phyloP scores from a whole-genome alignment of 2,329 filamentous ascomycete species.

The Pyrenochaeta sp. region DNA sequence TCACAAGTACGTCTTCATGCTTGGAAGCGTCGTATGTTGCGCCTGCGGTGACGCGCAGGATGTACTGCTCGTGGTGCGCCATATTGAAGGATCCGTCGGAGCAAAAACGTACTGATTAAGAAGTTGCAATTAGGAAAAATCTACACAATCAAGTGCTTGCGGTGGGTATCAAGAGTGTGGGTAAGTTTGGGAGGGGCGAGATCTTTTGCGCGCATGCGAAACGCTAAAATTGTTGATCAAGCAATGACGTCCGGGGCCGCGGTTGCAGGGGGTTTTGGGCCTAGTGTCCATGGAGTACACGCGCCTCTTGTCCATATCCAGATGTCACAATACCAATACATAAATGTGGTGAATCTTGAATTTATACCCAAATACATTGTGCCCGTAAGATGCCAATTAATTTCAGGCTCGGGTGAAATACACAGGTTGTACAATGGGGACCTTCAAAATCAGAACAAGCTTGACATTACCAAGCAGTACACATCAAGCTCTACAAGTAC shows the following conservation, averaged over 20 bases:
- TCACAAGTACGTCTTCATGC: slow-evolving; percentile 81
- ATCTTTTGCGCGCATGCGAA: not conserved
- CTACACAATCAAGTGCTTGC: not conserved
- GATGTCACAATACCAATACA: no score
- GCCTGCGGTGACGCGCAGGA: slow-evolving; percentile 83
- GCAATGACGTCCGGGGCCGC: slow-evolving; percentile 16
- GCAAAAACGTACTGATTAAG: not conserved
- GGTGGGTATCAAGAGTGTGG: not conserved
- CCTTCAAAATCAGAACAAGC: no score
- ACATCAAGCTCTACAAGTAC: not conserved
- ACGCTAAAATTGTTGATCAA: slow-evolving; percentile 19
- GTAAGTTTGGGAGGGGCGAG: not conserved
- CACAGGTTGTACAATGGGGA: no score
- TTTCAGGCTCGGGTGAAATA: no score
- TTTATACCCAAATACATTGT: no score
- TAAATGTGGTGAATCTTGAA: no score
- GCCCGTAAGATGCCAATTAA: no score
- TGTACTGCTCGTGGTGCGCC: slow-evolving; percentile 70
- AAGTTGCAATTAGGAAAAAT: not conserved
- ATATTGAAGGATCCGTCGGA: not conserved
- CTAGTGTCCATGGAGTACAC: not conserved
- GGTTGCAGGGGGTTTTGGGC: not conserved
- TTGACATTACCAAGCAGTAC: no score
- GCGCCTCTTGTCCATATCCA: not conserved
- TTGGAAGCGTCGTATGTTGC: slow-evolving; percentile 74